phyloP scores from a whole-genome alignment of 805 yeast species.

The Saccharomycopsis schoenii region DNA sequence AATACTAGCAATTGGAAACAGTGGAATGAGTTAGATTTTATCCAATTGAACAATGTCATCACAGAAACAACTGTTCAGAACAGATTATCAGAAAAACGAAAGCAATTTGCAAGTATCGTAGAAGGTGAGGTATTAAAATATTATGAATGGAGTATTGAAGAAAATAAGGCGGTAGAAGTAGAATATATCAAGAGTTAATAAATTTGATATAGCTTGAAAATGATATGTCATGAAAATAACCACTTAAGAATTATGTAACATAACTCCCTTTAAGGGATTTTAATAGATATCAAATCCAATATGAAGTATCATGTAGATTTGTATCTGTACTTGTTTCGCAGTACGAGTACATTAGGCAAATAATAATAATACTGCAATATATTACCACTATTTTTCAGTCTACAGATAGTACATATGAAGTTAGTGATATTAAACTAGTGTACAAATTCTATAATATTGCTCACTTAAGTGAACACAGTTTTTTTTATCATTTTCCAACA shows the following conservation, averaged over 20 bases:
- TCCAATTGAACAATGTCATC: constrained; percentile 12
- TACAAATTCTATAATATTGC: not conserved
- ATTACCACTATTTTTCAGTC: not conserved
- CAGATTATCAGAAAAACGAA: constrained; percentile 1
- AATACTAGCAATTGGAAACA: constrained; percentile 11
- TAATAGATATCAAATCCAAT: too few relatives aligned
- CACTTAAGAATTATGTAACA: too few relatives aligned
- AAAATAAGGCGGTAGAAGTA: not conserved
- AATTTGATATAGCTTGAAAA: not conserved
- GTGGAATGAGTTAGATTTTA: constrained; percentile 18
- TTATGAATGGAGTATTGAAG: constrained; percentile 7
- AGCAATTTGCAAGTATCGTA: not conserved
- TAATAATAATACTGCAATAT: too few relatives aligned
- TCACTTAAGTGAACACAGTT: not conserved
- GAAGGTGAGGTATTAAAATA: constrained; percentile 7
- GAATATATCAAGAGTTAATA: not conserved
- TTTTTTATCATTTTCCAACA: constrained; percentile 21
- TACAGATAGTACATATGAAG: not conserved
- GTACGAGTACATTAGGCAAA: too few relatives aligned
- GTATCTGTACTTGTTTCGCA: too few relatives aligned
- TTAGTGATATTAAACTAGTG: not conserved
- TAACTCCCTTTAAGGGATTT: too few relatives aligned
- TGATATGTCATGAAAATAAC: not conserved
- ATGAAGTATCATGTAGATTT: too few relatives aligned
- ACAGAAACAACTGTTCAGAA: not conserved